These are phyloP conservation scores for Leccinum truebloodii DNA, from an alignment of 768 basidiomycete species.

Conservation along the genomic window DNA sequence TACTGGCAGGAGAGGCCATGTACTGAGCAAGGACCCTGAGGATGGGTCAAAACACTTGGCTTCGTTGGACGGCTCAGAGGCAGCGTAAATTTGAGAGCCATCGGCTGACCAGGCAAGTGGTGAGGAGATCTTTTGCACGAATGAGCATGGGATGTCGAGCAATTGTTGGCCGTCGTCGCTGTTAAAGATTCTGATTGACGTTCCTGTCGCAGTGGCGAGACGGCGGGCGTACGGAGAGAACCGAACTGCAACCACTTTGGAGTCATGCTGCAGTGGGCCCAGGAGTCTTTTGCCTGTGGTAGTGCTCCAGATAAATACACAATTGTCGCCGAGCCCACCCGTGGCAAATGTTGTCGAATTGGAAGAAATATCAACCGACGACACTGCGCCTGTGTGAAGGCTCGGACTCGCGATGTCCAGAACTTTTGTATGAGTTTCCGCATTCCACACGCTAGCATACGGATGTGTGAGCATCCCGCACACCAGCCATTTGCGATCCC, in stretches of 20 bases:
- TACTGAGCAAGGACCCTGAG: background rate
- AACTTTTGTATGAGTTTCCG: background rate
- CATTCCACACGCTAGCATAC: background rate
- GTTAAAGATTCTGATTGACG: no score
- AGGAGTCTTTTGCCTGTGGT: background rate
- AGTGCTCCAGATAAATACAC: no score
- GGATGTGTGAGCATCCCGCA: no score
- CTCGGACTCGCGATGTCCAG: background rate
- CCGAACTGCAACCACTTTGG: background rate
- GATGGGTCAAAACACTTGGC: background rate
- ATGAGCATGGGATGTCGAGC: no score
- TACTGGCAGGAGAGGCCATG: background rate
- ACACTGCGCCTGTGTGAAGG: background rate
- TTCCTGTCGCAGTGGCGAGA: background rate
- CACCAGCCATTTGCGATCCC: no score
- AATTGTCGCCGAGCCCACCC: background rate
- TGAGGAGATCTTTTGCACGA: no score
- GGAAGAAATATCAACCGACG: background rate
- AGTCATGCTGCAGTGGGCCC: background rate
- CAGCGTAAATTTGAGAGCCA: background rate
- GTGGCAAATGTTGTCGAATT: background rate
- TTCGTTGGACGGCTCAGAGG: background rate
- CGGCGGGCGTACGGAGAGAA: background rate
- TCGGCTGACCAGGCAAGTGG: background rate
- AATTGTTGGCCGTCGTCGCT: no score